A percentile compares a stretch with the other conserved stretches of the same genome.
Conservation (phyloP, 176 grass and related monocot species). For the Elymus sibiricus region DNA sequence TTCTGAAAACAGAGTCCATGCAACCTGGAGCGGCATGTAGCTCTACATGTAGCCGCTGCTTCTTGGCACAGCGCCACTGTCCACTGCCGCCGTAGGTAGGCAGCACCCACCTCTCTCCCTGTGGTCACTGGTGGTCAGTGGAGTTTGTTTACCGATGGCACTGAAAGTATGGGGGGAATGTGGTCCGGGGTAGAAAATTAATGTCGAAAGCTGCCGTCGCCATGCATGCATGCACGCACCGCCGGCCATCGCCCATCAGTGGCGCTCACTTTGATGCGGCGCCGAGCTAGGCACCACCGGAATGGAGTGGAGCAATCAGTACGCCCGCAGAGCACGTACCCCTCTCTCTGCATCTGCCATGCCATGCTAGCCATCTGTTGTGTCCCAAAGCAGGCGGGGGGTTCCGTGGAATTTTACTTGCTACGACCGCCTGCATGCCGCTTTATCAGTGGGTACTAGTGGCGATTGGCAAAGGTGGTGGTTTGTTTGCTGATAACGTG, state of each 20-base stretch:
- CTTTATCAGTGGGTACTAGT: background rate
- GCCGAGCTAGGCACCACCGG: background rate
- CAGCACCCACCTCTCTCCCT: background rate
- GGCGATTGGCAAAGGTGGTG: background rate
- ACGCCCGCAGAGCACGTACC: background rate
- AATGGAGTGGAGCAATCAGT: background rate
- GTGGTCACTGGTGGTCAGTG: background rate
- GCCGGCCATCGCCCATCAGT: background rate
- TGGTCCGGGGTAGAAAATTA: slow-evolving; percentile 29
- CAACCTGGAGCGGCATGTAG: background rate
- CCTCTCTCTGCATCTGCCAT: background rate
- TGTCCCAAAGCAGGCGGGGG: background rate
- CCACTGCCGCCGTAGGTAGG: slow-evolving; percentile 2
- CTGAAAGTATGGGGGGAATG: slow-evolving; percentile 37
- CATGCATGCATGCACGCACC: background rate
- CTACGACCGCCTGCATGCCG: background rate
- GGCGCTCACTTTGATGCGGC: slow-evolving; percentile 47
- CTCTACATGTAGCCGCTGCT: background rate
- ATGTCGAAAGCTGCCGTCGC: slow-evolving; percentile 36
- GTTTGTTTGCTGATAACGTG: slow-evolving; percentile 31
- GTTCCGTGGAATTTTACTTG: background rate
- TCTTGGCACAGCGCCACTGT: background rate
- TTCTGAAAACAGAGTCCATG: background rate
- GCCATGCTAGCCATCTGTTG: background rate
- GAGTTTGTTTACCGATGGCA: slow-evolving; percentile 21